A percentile compares a stretch with the other conserved stretches of the same genome.
Evolutionary conservation across 805 yeast species (phyloP).

Genomic region (Spencermartinsiella europaea): DNA sequence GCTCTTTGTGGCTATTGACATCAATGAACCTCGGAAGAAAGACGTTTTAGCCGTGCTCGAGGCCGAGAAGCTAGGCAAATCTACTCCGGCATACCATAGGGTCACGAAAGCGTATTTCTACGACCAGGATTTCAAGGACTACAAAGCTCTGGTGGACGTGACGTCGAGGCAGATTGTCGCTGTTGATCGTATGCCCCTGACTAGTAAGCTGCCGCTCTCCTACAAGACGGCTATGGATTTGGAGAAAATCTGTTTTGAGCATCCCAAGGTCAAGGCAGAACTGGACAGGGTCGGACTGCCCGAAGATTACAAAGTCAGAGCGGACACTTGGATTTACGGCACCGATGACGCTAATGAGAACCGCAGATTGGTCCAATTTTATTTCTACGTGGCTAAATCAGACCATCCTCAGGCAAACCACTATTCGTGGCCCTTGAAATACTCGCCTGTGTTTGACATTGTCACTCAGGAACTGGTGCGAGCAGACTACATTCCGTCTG

Average conservation of each 20-base stretch:
- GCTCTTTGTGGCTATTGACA: conserved; percentile 58
- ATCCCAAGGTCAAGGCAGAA: conserved; percentile 59
- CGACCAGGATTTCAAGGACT: conserved; percentile 2
- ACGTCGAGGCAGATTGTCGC: conserved; percentile 58
- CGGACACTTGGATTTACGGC: conserved; percentile 82
- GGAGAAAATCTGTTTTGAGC: conserved; percentile 46
- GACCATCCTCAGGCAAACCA: conserved; percentile 28
- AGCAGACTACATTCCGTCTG: conserved; percentile 69
- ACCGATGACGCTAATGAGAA: conserved; percentile 58
- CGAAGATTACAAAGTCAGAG: conserved; percentile 45
- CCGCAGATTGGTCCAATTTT: conserved; percentile 49
- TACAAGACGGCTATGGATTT: conserved; percentile 57
- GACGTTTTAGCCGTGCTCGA: conserved; percentile 60
- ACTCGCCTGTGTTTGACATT: conserved; percentile 77
- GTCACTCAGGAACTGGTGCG: conserved; percentile 61
- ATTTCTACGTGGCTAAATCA: conserved; percentile 60
- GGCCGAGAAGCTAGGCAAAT: conserved; percentile 49
- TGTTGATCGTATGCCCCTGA: conserved; percentile 47
- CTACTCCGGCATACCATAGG: conserved; percentile 56
- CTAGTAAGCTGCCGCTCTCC: conserved; percentile 61
- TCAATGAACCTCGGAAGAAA: conserved; percentile 69
- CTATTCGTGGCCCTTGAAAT: conserved; percentile 67
- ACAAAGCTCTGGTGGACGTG: conserved; percentile 63
- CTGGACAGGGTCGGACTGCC: conserved; percentile 65
- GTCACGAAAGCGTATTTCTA: conserved; percentile 55